Conservation (phyloP, 2,329 filamentous ascomycete genomes). For the Beauveria sp. region DNA sequence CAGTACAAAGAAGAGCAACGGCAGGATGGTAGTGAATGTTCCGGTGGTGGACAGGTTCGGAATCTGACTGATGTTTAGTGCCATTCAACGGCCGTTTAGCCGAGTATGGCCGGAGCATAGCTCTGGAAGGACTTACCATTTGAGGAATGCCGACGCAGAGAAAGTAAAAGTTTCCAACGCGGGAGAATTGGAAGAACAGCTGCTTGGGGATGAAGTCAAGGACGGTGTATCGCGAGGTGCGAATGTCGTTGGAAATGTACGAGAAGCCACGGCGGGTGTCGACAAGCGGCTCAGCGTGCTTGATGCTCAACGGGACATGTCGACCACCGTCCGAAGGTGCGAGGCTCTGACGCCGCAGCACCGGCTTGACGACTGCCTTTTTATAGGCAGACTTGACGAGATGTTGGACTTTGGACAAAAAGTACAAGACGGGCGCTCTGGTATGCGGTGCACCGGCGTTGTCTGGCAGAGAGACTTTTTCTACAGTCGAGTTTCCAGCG, state of each 20-base stretch:
- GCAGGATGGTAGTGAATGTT: conserved; percentile 66
- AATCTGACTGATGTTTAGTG: conserved; percentile 28
- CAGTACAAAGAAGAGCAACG: conserved; percentile 66
- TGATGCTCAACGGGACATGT: conserved; percentile 35
- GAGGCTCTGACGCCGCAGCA: conserved; percentile 60
- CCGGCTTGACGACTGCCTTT: conserved; percentile 34
- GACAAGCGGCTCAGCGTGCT: conserved; percentile 32
- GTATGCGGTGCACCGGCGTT: conserved; percentile 2
- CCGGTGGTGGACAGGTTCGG: conserved; percentile 70
- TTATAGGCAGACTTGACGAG: conserved; percentile 23
- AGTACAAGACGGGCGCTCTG: not conserved
- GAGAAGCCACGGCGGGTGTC: conserved; percentile 42
- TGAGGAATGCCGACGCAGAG: conserved; percentile 77
- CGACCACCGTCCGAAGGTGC: conserved; percentile 61
- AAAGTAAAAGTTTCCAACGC: conserved; percentile 83
- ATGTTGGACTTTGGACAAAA: not conserved
- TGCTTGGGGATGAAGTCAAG: conserved; percentile 84
- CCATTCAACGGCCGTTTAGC: not conserved
- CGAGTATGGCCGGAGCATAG: conserved; percentile 24
- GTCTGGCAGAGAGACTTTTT: not conserved
- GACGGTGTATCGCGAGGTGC: conserved; percentile 74
- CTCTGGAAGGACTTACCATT: conserved; percentile 36
- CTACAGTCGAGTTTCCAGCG: not conserved
- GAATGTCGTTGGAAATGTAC: conserved; percentile 57
- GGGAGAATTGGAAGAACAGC: conserved; percentile 76